Base-by-base conservation (phyloP, 768 basidiomycete species). In the Pleurotus platypus region DNA sequence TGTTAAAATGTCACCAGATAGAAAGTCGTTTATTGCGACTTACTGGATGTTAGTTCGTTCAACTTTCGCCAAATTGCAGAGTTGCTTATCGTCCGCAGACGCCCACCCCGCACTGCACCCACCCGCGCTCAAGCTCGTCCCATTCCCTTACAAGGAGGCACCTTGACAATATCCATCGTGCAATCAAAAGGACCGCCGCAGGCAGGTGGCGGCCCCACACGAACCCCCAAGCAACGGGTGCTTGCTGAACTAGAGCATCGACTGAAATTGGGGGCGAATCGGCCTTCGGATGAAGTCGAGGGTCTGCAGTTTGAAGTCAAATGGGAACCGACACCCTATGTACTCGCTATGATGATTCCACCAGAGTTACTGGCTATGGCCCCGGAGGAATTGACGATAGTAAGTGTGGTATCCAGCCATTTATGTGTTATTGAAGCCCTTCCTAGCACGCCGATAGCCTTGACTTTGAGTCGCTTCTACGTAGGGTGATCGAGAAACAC, bases 11-110 rank as follows among this genome's bases (percentile, higher is more conserved):
- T 80, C 79, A 18, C 76, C 81, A 27, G 80, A 87, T 62, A 78
- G 88, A 43, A 88, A 88, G 68, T 78, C 77, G 1, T 73, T 97
- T 61, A 80, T 76, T 5, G 79, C 87, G 22, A 84, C 83, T n/a
- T 98, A 98, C 67, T 98, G 95, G 95, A 75, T 89, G 93, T 94
- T 66, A 62, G 84, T 68, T 16, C 39, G 12, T 13, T 13, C 24
- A 54, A 45, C 24, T 39, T 53, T 4, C 20, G 42, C 18, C 30
- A 12, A 37, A 58, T 46, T 64, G 24, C 3, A 22, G 22, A 4
- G 13, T n/a, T n/a, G 37, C 20, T 39, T 11, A 27, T 22, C 5
- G 5, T 22, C 49, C 55, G 8, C 56, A 77, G 76, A 48, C 82
- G 81, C 16, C 72, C 76, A 46, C 71, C 20, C 61, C 62, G 72